phyloP scores from a whole-genome alignment of 257 asterid genomes.

The Solanum pinnatisectum region DNA sequence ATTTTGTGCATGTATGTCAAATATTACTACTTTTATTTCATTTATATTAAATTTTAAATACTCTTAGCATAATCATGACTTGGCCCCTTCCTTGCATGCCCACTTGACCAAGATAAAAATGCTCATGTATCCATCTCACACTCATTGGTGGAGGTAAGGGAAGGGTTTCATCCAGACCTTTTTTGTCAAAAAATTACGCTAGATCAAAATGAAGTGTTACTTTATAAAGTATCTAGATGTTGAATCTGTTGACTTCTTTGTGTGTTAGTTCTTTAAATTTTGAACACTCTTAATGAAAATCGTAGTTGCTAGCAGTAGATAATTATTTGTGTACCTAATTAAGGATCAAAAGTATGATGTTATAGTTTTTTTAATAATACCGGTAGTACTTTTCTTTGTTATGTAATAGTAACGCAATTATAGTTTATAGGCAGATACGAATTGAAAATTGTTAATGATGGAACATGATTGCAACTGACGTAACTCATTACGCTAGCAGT shows the following conservation, averaged over 20 bases:
- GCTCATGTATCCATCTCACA: neutral
- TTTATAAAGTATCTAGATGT: neutral
- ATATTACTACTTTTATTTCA: neutral
- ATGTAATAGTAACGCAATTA: neutral
- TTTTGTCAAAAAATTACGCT: neutral
- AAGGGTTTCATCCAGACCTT: neutral
- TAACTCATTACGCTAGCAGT: neutral
- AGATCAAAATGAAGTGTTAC: neutral
- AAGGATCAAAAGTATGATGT: neutral
- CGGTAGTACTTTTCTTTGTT: neutral
- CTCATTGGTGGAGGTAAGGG: neutral
- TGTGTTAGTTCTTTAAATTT: neutral
- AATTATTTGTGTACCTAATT: neutral
- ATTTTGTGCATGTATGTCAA: neutral
- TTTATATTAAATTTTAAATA: neutral
- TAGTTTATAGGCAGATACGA: neutral
- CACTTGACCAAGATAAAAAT: neutral
- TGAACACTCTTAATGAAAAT: neutral
- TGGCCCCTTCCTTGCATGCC: neutral
- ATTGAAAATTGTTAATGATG: neutral
- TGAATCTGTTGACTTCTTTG: neutral
- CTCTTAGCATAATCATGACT: neutral
- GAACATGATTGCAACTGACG: neutral
- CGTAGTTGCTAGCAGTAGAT: accelerated
- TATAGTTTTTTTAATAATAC: neutral